Percentiles rank a stretch among this genome's conserved stretches.
Evolutionary conservation across 1,284 basidiomycete genomes (phyloP).

Genomic region (Porogramme epimiltina): DNA sequence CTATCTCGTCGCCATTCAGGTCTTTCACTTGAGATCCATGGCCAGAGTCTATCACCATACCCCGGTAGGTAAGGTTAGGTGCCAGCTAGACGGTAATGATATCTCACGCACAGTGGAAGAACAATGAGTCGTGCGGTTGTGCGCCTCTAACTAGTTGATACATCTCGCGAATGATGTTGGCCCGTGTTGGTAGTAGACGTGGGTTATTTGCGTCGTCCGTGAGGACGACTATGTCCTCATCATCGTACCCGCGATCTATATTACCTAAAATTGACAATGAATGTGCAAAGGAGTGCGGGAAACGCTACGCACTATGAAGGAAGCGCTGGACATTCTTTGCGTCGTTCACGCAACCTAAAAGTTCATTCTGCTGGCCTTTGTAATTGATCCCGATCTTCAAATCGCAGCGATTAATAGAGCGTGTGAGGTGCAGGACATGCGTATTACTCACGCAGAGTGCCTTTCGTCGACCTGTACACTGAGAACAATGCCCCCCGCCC

Average conservation of each 20-base stretch:
- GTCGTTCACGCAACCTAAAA: constrained; percentile 86
- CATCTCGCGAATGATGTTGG: constrained; percentile 86
- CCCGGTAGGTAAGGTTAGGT: background rate
- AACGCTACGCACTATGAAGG: constrained; percentile 59
- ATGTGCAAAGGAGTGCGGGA: background rate
- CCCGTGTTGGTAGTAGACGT: constrained; percentile 67
- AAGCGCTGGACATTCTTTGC: constrained; percentile 72
- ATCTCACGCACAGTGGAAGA: constrained; percentile 79
- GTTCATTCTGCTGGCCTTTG: constrained; percentile 56
- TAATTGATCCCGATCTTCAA: constrained; percentile 82
- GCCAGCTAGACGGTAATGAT: background rate
- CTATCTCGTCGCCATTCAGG: constrained; percentile 64
- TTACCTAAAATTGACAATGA: too few relatives aligned
- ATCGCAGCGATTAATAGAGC: background rate
- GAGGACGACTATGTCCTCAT: constrained; percentile 77
- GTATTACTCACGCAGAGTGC: constrained; percentile 67
- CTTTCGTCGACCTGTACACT: constrained; percentile 71
- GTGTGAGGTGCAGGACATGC: background rate
- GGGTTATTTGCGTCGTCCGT: constrained; percentile 71
- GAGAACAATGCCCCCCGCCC: constrained; percentile 49
- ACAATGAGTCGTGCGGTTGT: constrained; percentile 76
- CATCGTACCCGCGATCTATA: constrained; percentile 51
- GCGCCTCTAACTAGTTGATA: constrained; percentile 84
- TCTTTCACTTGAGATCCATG: constrained; percentile 84
- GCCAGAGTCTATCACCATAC: constrained; percentile 59